These are phyloP conservation scores for Plasmodium gonderi DNA, from an alignment of 169 alveolate genomes.

Conservation along the genomic window DNA sequence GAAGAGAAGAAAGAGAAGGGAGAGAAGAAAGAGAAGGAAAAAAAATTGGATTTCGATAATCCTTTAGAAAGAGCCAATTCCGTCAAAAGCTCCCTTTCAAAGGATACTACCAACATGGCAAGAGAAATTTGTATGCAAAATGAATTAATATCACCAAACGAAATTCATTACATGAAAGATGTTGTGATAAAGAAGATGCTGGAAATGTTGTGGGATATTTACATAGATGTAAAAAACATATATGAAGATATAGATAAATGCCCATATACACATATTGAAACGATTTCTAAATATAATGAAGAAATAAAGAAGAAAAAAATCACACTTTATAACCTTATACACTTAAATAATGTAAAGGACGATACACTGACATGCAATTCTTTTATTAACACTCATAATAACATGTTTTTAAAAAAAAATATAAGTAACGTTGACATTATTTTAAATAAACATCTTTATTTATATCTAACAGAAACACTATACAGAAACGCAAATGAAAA, in stretches of 20 bases:
- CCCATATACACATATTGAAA: slow-evolving; percentile 65
- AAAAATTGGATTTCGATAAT: too few species aligned
- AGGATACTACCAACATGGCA: background rate
- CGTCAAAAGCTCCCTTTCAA: background rate
- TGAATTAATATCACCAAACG: background rate
- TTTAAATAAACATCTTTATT: slow-evolving; percentile 27
- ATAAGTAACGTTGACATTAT: slow-evolving; percentile 42
- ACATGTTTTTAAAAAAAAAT: slow-evolving; percentile 25
- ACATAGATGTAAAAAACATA: slow-evolving; percentile 55
- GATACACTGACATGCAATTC: background rate
- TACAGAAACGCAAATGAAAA: background rate
- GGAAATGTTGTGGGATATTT: slow-evolving; percentile 69
- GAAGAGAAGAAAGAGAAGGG: background rate
- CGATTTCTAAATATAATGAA: slow-evolving; percentile 62
- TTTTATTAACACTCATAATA: background rate
- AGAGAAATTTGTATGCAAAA: background rate
- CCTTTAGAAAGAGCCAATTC: too few species aligned
- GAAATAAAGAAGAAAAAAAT: slow-evolving; percentile 58
- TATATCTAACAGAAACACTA: slow-evolving; percentile 13
- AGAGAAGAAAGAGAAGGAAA: background rate
- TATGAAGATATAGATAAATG: slow-evolving; percentile 68
- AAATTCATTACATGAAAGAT: background rate
- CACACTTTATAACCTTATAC: slow-evolving; percentile 21
- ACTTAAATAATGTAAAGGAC: slow-evolving; percentile 6
- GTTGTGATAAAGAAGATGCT: slow-evolving; percentile 36